phyloP scores from a whole-genome alignment of 495 filamentous ascomycete genomes.

The Friedmanniomyces simplex region DNA sequence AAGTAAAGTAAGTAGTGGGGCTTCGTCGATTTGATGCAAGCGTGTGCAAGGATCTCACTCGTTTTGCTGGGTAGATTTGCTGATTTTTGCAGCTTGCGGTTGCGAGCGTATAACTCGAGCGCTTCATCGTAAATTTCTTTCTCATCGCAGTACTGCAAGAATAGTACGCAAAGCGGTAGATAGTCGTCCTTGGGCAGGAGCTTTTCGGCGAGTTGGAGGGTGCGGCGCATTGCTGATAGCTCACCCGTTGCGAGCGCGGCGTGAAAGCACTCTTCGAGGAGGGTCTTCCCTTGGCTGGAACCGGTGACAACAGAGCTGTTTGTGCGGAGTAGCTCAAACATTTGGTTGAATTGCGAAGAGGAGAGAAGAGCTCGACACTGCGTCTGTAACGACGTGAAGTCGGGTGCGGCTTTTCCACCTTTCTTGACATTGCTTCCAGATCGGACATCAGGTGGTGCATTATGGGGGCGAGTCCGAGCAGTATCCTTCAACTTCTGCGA shows the following conservation, averaged over 20 bases:
- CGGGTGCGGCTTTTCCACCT: no score
- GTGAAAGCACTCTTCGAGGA: background rate
- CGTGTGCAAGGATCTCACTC: constrained; percentile 3
- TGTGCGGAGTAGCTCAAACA: background rate
- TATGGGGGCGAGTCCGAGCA: no score
- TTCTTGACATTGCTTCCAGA: no score
- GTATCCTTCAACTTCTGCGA: no score
- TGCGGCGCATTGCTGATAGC: background rate
- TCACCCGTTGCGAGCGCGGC: background rate
- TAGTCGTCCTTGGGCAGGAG: background rate
- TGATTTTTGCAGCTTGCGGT: background rate
- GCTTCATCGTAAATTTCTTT: background rate
- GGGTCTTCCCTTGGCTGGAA: background rate
- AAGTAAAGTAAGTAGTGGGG: background rate
- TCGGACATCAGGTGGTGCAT: no score
- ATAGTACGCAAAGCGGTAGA: background rate
- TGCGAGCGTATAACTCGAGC: background rate
- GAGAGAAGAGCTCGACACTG: no score
- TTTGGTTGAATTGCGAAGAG: background rate
- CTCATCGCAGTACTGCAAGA: background rate
- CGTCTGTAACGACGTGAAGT: no score
- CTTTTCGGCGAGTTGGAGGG: background rate
- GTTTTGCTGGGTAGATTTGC: background rate
- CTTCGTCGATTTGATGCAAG: constrained; percentile 1
- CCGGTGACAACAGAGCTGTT: background rate